Evolutionary conservation across 352 stramenopile genomes (phyloP).

Genomic region (Globisporangium takayamanum): DNA sequence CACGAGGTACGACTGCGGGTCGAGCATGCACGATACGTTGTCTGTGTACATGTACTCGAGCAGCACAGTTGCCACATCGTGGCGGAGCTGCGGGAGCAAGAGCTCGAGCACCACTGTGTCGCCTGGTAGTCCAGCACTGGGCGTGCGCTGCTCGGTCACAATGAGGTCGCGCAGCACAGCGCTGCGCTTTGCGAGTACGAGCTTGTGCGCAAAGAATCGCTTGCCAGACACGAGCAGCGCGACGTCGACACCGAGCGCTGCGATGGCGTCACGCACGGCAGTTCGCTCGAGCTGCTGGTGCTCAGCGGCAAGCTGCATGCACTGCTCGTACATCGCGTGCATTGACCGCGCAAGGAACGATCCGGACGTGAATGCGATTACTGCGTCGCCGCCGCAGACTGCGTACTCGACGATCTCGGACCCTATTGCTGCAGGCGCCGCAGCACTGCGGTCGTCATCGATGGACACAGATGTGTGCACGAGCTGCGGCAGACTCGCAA

Average conservation of each 20-base stretch:
- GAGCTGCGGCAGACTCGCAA: conserved; percentile 11
- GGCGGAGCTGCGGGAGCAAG: conserved; percentile 38
- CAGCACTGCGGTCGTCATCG: not conserved
- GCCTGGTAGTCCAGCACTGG: not conserved
- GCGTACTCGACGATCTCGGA: conserved; percentile 34
- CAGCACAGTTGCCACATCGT: conserved; percentile 44
- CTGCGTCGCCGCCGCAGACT: conserved; percentile 40
- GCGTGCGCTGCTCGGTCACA: conserved; percentile 31
- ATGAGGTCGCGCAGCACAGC: conserved; percentile 47
- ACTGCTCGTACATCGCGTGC: conserved; percentile 23
- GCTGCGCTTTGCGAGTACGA: conserved; percentile 55
- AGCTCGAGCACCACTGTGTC: conserved; percentile 24
- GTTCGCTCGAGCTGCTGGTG: conserved; percentile 6
- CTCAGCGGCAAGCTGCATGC: conserved; percentile 1
- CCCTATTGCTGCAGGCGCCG: conserved; percentile 11
- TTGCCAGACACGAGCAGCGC: conserved; percentile 40
- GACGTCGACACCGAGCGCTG: conserved; percentile 24
- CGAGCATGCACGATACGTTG: conserved; percentile 37
- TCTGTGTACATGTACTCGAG: conserved; percentile 78
- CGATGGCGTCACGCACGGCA: not conserved
- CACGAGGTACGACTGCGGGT: conserved; percentile 42
- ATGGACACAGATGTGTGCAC: not conserved
- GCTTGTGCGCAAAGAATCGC: conserved; percentile 37
- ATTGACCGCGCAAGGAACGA: conserved; percentile 46
- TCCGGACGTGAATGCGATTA: conserved; percentile 37